A percentile compares a stretch with the other conserved stretches of the same genome.
These are phyloP conservation scores for Populus euphratica DNA, from an alignment of 345 rosid genomes.

Conservation along the genomic window DNA sequence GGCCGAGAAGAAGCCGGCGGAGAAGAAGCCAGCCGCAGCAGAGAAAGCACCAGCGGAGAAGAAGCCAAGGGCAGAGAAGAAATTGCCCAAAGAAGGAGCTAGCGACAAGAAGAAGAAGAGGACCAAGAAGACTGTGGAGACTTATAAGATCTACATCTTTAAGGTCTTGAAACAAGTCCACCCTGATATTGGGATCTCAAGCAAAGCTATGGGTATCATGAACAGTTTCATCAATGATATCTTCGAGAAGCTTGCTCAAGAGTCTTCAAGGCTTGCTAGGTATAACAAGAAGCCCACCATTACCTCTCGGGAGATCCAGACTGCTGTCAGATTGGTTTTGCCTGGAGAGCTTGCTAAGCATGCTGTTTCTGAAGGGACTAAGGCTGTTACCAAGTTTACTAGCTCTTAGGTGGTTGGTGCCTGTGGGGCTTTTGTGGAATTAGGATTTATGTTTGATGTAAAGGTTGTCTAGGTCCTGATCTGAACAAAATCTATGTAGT, in stretches of 20 bases:
- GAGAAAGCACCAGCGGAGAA: constrained; percentile 21
- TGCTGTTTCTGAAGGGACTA: constrained; percentile 26
- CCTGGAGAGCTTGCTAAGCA: constrained; percentile 26
- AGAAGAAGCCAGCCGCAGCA: constrained; percentile 21
- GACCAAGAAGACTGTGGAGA: constrained; percentile 25
- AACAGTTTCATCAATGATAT: constrained; percentile 25
- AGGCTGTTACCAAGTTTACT: constrained; percentile 29
- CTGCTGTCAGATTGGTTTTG: constrained; percentile 17
- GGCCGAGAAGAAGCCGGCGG: constrained; percentile 23
- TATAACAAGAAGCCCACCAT: constrained; percentile 27
- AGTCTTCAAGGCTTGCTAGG: constrained; percentile 17
- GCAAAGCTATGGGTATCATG: constrained; percentile 30
- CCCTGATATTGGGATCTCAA: constrained; percentile 25
- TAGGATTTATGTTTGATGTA: constrained; percentile 8
- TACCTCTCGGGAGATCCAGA: constrained; percentile 28
- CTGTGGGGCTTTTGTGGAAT: neutral
- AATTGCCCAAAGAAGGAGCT: constrained; percentile 23
- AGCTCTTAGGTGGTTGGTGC: constrained; percentile 16
- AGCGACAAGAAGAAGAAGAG: constrained; percentile 22
- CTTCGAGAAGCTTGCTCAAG: constrained; percentile 24
- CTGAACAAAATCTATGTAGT: neutral
- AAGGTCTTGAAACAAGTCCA: constrained; percentile 28
- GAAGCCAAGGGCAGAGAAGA: constrained; percentile 26
- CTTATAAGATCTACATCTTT: constrained; percentile 27
- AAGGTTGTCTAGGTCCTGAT: neutral